Conservation (phyloP, 1,139 yeast species). For the Magnusiomyces tetraspermus region DNA sequence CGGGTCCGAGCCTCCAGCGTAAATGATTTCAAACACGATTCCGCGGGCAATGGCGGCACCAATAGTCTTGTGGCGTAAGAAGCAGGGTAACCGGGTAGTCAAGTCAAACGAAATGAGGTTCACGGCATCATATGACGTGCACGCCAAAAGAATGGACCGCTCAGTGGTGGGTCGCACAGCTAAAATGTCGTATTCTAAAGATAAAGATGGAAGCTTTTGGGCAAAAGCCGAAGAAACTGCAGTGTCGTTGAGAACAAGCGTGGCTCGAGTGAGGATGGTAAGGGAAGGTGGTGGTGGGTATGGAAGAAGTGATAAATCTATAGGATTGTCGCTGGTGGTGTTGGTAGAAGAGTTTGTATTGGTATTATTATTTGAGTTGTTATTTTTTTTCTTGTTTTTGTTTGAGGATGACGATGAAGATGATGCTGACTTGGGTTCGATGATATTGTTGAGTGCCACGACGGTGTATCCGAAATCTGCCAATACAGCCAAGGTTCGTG, state of each 20-base stretch:
- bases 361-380: constrained; percentile 10
- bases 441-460: constrained; percentile 62
- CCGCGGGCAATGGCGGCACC: constrained; percentile 82
- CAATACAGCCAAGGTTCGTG: constrained; percentile 21
- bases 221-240: constrained; percentile 36
- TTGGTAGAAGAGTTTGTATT: constrained; percentile 18
- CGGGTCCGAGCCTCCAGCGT: constrained; percentile 32
- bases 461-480: constrained; percentile 54
- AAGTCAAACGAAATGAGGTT: constrained; percentile 73
- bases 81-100: constrained; percentile 58
- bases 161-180: constrained; percentile 78
- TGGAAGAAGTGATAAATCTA: constrained; percentile 30
- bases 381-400: constrained; percentile 8
- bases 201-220: constrained; percentile 45
- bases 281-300: constrained; percentile 32
- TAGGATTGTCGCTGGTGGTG: constrained; percentile 31
- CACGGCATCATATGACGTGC: constrained; percentile 57
- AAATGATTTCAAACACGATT: constrained; percentile 68
- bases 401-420: constrained; percentile 3
- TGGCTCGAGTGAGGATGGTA: constrained; percentile 60
- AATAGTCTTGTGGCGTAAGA: constrained; percentile 71
- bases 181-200: constrained; percentile 53
- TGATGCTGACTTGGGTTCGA: constrained; percentile 48
- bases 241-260: constrained; percentile 66
- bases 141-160: constrained; percentile 64